A percentile compares a stretch with the other conserved stretches of the same genome.
phyloP scores from a whole-genome alignment of 2,329 filamentous ascomycete species.

The Trichoderma aggressivum region DNA sequence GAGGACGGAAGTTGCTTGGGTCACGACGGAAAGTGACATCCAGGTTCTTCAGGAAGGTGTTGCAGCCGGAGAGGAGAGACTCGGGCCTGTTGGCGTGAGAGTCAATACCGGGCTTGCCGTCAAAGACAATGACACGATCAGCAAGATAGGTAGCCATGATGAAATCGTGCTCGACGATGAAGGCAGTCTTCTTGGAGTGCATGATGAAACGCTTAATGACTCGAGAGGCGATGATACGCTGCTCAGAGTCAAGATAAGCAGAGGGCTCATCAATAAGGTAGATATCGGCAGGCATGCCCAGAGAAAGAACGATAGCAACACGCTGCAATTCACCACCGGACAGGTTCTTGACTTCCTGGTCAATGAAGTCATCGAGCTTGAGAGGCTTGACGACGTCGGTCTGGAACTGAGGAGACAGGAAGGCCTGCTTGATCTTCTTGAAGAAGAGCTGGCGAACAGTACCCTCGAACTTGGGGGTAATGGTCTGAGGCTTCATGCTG shows the following conservation, averaged over 20 bases:
- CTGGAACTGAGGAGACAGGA: slow-evolving; percentile 97
- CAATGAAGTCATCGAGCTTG: slow-evolving; percentile 98
- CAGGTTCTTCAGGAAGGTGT: slow-evolving; percentile 91
- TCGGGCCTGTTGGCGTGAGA: slow-evolving; percentile 87
- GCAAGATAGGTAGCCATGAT: slow-evolving; percentile 81
- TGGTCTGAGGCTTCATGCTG: slow-evolving; percentile 99
- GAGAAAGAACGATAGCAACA: slow-evolving; percentile 95
- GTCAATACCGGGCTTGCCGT: slow-evolving; percentile 85
- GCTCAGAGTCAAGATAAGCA: slow-evolving; percentile 96
- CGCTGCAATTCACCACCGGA: slow-evolving; percentile 99
- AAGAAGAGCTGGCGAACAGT: slow-evolving; percentile 98
- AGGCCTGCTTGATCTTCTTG: slow-evolving; percentile 98
- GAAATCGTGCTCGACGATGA: slow-evolving; percentile 99
- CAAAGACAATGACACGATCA: slow-evolving; percentile 97
- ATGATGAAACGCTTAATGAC: slow-evolving; percentile 99
- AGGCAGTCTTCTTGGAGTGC: slow-evolving; percentile 99
- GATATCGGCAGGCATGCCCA: slow-evolving; percentile 93
- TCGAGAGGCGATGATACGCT: slow-evolving; percentile 93
- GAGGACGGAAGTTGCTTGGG: slow-evolving; percentile 89
- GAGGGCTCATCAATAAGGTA: slow-evolving; percentile 98
- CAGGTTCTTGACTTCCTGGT: slow-evolving; percentile 98
- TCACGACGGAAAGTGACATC: slow-evolving; percentile 99
- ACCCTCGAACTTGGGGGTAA: slow-evolving; percentile 95
- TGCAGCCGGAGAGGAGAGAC: slow-evolving; percentile 91
- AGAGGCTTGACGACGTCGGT: slow-evolving; percentile 99